Evolutionary conservation across 1,284 basidiomycete species (phyloP).

Genomic region (Puccinia novopanici): DNA sequence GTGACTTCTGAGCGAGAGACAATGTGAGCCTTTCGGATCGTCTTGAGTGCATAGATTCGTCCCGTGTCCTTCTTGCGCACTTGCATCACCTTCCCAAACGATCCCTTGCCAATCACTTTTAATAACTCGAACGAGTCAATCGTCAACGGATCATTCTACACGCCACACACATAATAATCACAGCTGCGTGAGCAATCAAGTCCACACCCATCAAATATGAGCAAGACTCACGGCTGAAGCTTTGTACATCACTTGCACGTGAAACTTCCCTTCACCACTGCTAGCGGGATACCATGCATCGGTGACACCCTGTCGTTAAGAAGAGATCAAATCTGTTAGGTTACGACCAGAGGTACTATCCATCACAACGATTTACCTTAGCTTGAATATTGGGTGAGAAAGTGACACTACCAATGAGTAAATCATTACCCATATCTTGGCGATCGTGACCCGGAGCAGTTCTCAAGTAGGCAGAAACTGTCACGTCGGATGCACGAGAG

Average conservation of each 20-base stretch:
- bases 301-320: slow-evolving; percentile 30
- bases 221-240: slow-evolving; percentile 38
- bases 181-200: neutral
- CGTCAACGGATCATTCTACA: slow-evolving; percentile 49
- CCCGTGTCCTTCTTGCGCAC: slow-evolving; percentile 96
- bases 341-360: neutral
- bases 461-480: slow-evolving; percentile 48
- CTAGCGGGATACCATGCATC: slow-evolving; percentile 47
- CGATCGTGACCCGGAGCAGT: slow-evolving; percentile 50
- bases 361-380: slow-evolving; percentile 24
- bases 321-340: neutral
- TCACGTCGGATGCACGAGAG: slow-evolving; percentile 49
- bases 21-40: slow-evolving; percentile 97
- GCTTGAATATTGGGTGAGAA: slow-evolving; percentile 48
- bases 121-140: slow-evolving; percentile 51
- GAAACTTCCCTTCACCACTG: slow-evolving; percentile 48
- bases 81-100: slow-evolving; percentile 75
- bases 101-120: slow-evolving; percentile 51
- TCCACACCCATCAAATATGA: neutral
- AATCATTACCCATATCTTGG: slow-evolving; percentile 51
- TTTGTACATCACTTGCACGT: slow-evolving; percentile 51
- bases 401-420: slow-evolving; percentile 45
- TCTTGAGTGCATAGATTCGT: slow-evolving; percentile 99
- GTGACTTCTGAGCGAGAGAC: slow-evolving; percentile 98
- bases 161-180: neutral